phyloP scores from a whole-genome alignment of 2,329 filamentous ascomycete genomes.

The Fusarium sp. region DNA sequence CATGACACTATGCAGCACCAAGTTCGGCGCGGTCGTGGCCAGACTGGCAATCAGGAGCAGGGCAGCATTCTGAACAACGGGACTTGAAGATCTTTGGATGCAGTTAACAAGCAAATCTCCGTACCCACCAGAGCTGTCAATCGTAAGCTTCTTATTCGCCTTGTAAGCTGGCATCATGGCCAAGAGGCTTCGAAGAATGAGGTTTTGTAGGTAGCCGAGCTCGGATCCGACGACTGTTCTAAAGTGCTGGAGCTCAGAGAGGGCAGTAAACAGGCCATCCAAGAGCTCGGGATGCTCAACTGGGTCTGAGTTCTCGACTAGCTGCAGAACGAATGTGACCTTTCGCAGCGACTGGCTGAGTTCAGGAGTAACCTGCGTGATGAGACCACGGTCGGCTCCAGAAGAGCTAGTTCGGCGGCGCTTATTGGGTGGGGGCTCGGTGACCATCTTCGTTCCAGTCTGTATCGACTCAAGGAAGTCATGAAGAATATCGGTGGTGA shows the following conservation, averaged over 20 bases:
- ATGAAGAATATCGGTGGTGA: constrained; percentile 76
- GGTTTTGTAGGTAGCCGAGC: constrained; percentile 86
- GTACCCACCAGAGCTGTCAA: constrained; percentile 82
- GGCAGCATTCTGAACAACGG: constrained; percentile 92
- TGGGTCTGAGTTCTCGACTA: constrained; percentile 83
- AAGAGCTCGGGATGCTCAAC: constrained; percentile 80
- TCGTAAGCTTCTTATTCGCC: constrained; percentile 65
- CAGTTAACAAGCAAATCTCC: constrained; percentile 94
- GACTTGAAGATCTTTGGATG: constrained; percentile 89
- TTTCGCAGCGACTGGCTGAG: constrained; percentile 75
- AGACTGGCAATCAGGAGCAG: constrained; percentile 87
- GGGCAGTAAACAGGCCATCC: constrained; percentile 79
- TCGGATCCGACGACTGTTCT: constrained; percentile 84
- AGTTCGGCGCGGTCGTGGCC: constrained; percentile 86
- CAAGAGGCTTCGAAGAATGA: constrained; percentile 83
- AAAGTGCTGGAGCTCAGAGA: constrained; percentile 89
- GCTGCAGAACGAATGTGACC: constrained; percentile 86
- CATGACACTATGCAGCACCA: constrained; percentile 97
- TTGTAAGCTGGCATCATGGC: constrained; percentile 85
- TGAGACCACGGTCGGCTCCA: constrained; percentile 68
- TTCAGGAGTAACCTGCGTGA: constrained; percentile 70
- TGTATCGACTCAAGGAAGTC: constrained; percentile 79
- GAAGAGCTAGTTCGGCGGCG: constrained; percentile 80
- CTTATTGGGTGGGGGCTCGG: constrained; percentile 78
- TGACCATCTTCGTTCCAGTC: constrained; percentile 75